Percentiles rank a stretch among this genome's conserved stretches.
phyloP scores from a whole-genome alignment of 2,329 filamentous ascomycete species.

The Orbilia brochopaga region DNA sequence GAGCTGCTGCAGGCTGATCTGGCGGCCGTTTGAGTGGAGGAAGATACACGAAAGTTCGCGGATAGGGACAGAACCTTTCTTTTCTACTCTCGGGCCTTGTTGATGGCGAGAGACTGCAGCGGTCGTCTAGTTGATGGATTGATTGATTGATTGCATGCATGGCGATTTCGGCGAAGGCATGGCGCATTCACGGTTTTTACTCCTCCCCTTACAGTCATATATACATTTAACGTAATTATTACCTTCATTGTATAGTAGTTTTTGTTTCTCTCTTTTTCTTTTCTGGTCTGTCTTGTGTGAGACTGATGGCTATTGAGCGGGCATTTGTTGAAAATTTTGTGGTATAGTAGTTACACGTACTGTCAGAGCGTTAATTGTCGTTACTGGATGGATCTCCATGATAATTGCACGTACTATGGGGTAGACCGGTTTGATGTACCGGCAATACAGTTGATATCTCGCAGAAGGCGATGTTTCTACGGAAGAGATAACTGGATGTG shows the following conservation, averaged over 20 bases:
- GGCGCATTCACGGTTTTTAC: constrained; percentile 1
- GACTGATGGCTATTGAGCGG: not conserved
- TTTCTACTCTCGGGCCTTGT: constrained; percentile 10
- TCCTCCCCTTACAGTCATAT: not conserved
- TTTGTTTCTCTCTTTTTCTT: not conserved
- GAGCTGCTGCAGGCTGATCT: constrained; percentile 52
- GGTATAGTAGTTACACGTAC: too few species aligned
- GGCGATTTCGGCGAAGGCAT: constrained; percentile 4
- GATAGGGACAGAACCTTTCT: constrained; percentile 1
- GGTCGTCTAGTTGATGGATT: not conserved
- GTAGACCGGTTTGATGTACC: too few species aligned
- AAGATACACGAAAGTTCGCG: not conserved
- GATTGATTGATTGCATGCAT: not conserved
- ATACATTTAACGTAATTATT: not conserved
- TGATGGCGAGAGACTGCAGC: constrained; percentile 8
- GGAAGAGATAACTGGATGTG: not conserved
- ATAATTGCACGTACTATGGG: too few species aligned
- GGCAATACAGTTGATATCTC: too few species aligned
- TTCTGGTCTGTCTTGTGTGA: not conserved
- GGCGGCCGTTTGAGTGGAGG: constrained; percentile 22
- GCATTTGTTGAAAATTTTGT: not conserved
- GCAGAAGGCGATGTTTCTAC: too few species aligned
- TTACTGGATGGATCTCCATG: too few species aligned
- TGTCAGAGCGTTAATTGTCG: too few species aligned
- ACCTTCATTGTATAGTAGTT: not conserved